Base-by-base conservation (phyloP, 2,329 filamentous ascomycete genomes). In the Davidsoniella virescens region DNA sequence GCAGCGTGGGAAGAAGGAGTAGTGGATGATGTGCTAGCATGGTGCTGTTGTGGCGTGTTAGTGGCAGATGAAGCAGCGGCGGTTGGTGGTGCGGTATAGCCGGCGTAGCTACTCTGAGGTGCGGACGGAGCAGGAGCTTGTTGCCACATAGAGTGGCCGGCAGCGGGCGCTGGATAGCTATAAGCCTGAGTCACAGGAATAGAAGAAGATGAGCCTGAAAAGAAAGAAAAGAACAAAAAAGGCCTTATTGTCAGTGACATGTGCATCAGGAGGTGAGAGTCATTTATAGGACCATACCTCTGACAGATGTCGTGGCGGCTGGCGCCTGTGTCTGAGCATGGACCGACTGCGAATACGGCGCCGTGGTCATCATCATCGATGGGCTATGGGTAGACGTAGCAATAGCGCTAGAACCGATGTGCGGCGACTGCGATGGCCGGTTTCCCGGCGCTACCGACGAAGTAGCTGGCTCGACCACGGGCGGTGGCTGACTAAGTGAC, bases 301-400 rank as follows among this genome's bases (percentile, higher is more conserved):
- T 78, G 63, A 87, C 78, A 20, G 70, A 79, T 20, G 85, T 81
- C 61, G 86, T 83, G 26, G 75, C 75, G 61, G 87, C 78, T 38
- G 80, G 72, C 59, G 77, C 81, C 60, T 84, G 84, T 36, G 81
- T 74, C 60, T 84, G 84, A 36, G 81, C 75, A 60, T 84, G 80
- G 47, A 80, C 70, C 49, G 84, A 75, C 59, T 81, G 82, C 49
- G 80, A 77, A 64, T 87, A 93, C 1, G 76, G 71, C 54, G 67
- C 75, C 57, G 64, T 75, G 56, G 73, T 72, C 72, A 78, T 78
- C 73, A 83, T 78, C 67, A 79, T 70, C 61, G 81, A 78, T 12
- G 75, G 75, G 57, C 76, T 77, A 58, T 80, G 78, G 54, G 47
- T 33, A 4, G 47, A 47, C 3, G 51, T 26, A n/a, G 47, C 37